Conservation (phyloP, 2,329 filamentous ascomycete genomes). For the Apiospora hydei region DNA sequence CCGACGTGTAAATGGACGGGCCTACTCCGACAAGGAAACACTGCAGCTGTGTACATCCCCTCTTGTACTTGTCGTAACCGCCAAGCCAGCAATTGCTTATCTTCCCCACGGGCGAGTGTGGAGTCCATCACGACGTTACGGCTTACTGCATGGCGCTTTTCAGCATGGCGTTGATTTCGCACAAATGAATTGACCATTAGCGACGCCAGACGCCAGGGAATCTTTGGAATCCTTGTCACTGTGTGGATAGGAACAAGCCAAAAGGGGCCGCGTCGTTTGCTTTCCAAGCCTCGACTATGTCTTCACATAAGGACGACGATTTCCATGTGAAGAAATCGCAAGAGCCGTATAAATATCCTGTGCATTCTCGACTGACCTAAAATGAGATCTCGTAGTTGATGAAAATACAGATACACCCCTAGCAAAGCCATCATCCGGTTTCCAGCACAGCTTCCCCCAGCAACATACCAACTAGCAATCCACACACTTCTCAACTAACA, state of each 20-base stretch:
- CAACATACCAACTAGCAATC: background rate
- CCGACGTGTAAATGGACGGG: background rate
- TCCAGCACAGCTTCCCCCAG: background rate
- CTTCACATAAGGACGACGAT: background rate
- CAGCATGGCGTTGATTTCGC: background rate
- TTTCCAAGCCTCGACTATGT: background rate
- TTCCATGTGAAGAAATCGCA: background rate
- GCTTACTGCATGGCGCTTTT: slow-evolving; percentile 3
- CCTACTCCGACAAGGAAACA: background rate
- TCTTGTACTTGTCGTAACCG: background rate
- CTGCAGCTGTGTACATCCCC: background rate
- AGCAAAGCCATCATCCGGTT: background rate
- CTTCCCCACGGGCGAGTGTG: slow-evolving; percentile 16
- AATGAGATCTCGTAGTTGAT: background rate
- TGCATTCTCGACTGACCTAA: background rate
- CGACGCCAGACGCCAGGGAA: background rate
- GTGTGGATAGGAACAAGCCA: background rate
- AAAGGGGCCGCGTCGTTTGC: background rate
- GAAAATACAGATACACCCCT: too few relatives aligned
- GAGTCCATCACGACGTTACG: background rate
- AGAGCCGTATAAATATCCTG: background rate
- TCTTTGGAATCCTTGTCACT: background rate
- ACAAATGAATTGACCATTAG: background rate
- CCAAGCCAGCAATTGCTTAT: slow-evolving; percentile 1
- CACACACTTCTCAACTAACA: background rate